Evolutionary conservation across 2,329 filamentous ascomycete species (phyloP).

Genomic region (Ophiostoma novo-ulmi): DNA sequence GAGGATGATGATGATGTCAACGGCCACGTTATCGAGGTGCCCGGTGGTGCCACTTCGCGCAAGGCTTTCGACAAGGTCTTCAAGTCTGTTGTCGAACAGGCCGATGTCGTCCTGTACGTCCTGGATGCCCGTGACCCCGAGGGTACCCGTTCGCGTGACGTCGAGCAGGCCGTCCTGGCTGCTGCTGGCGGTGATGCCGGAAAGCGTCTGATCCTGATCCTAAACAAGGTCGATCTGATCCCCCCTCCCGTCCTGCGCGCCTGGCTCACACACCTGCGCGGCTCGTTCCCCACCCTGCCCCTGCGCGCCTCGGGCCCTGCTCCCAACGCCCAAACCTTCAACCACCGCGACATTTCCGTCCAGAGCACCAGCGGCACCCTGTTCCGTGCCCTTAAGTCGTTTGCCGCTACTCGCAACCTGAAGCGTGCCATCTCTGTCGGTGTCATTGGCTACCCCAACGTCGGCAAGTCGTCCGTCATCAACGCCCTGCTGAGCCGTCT

Average conservation of each 20-base stretch:
- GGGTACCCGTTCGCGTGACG: conserved; percentile 81
- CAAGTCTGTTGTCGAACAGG: conserved; percentile 83
- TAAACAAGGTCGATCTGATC: conserved; percentile 94
- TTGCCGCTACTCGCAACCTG: conserved; percentile 73
- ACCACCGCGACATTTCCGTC: conserved; percentile 83
- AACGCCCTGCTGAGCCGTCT: conserved; percentile 80
- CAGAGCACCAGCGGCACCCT: conserved; percentile 79
- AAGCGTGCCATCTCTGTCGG: conserved; percentile 88
- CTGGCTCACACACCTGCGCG: conserved; percentile 78
- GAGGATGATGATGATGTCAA: conserved; percentile 45
- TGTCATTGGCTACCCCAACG: conserved; percentile 92
- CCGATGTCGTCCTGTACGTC: conserved; percentile 88
- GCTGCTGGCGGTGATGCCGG: conserved; percentile 51
- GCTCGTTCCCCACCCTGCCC: conserved; percentile 87
- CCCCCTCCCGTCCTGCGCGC: conserved; percentile 74
- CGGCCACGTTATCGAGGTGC: conserved; percentile 47
- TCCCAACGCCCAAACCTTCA: conserved; percentile 82
- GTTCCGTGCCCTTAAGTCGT: conserved; percentile 86
- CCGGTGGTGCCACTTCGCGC: conserved; percentile 60
- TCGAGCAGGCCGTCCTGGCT: conserved; percentile 89
- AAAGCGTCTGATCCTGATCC: conserved; percentile 82
- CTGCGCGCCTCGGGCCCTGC: conserved; percentile 78
- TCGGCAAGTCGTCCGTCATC: conserved; percentile 94
- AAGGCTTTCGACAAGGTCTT: conserved; percentile 94
- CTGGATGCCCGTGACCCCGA: conserved; percentile 88